Base-by-base conservation (phyloP, 306 rosid species). In the Vachellia pachyceras region DNA sequence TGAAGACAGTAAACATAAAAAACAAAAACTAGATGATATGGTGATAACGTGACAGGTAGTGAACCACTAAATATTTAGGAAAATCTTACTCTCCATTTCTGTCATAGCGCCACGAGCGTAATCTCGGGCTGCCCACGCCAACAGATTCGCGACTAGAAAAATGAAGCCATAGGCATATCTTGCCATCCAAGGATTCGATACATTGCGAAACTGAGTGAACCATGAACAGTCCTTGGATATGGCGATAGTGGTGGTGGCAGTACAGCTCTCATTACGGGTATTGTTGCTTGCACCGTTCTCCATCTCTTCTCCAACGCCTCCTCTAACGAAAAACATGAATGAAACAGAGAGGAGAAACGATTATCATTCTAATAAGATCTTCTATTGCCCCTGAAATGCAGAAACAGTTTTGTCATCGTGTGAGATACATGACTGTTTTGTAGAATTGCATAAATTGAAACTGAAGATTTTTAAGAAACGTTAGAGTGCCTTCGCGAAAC, bases 131-230 rank as follows among this genome's bases (percentile, higher is more conserved):
- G 91, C 97, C 99, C 99, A 96, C 37, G 97, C 98, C 49, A 93
- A 77, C 68, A 96, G 88, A 80, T 87, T 96, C 0, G 94, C 89
- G 50, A 89, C 70, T 44, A 96, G 90, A 85, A 96, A 96, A 80
- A 96, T 81, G 54, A 96, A 77, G 33, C 87, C 98, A 60, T 96
- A 96, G 20, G 69, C 96, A 83, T 90, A 93, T 90, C 99, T 93
- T 54, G 99, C 99, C 94, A 96, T 90, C 99, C 97, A 92, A 69
- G 98, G 99, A 92, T 96, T 96, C 15, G 97, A 90, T 23, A 87
- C 94, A 88, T 92, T 93, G 54, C 95, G 87, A 83, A 96, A 91
- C 77, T 93, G 97, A 72, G 86, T 46, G 73, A 75, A 83, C 92
- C 97, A 93, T 17, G 96, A 84, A 64, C 88, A 82, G 70, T 84